These are phyloP conservation scores for Phenoliferia sp. DNA, from an alignment of 1,284 basidiomycete genomes.

Conservation along the genomic window DNA sequence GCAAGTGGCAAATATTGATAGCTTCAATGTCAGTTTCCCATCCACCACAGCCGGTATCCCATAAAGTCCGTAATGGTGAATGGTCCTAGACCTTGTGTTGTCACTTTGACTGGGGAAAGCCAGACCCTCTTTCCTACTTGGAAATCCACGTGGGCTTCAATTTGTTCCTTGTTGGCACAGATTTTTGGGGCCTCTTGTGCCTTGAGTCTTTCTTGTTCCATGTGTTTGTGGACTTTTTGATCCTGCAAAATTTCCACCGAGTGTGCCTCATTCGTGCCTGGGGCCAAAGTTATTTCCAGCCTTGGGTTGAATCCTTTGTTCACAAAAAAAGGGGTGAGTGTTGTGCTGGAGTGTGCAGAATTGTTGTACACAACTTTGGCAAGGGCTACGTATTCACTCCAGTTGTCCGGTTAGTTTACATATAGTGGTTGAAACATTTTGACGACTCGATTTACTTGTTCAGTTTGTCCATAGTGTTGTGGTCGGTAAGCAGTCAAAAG, in stretches of 20 bases:
- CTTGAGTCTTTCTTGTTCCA: constrained; percentile 36
- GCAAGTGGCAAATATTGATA: no score
- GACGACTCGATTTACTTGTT: constrained; percentile 47
- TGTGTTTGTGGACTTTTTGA: constrained; percentile 33
- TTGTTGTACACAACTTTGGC: constrained; percentile 53
- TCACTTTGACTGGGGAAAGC: constrained; percentile 43
- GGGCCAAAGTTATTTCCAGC: constrained; percentile 35
- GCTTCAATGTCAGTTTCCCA: no score
- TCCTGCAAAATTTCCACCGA: constrained; percentile 31
- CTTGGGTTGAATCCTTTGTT: constrained; percentile 20
- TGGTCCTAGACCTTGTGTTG: constrained; percentile 47
- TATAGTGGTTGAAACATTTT: constrained; percentile 46
- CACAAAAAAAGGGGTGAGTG: constrained; percentile 28
- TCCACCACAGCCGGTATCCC: neutral
- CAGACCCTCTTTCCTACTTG: constrained; percentile 44
- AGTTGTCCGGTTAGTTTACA: constrained; percentile 47
- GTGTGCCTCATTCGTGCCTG: constrained; percentile 33
- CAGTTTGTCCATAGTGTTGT: constrained; percentile 49
- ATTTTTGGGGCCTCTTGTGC: constrained; percentile 19
- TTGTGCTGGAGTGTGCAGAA: constrained; percentile 40
- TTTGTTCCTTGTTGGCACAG: constrained; percentile 36
- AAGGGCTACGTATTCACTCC: constrained; percentile 46
- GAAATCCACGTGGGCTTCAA: constrained; percentile 36
- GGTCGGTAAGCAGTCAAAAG: constrained; percentile 46
- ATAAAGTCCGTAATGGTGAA: constrained; percentile 21